Evolutionary conservation across 2,329 filamentous ascomycete genomes (phyloP), one percentile per base, ranked within the genome.

Genomic region (Septoria linicola): DNA sequence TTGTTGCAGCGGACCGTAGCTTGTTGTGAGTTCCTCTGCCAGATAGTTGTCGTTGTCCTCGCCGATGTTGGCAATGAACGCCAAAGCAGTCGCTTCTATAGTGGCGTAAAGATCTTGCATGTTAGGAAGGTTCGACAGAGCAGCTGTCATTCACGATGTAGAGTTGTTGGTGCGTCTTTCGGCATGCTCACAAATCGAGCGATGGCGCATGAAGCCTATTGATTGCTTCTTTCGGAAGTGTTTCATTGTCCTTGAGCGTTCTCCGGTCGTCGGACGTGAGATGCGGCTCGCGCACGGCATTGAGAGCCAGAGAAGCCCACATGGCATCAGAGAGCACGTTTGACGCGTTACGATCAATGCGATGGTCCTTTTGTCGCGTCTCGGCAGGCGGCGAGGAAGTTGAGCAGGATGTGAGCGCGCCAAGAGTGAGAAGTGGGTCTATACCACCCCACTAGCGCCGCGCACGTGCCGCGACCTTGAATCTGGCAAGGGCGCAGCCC

Each of bases 31-130:
- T 8, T 32, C 35, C 10, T 25, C 23, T 10, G 44, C 44, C 16
- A 48, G 27, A 13, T 40, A 48, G 10, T 21, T 17, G 3, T 48
- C 27, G 44, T 39, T 35, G 19, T 41, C 35, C 8, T 32, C 16
- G 3, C 44, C 44, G 13, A 48, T 17, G n/a, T 35, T 40, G 4
- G 44, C 35, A 5, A 48, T 27, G 44, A 48, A 48, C 6, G 23
- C 44, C 4, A 41, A 13, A 25, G 44, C 44, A 3, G 44, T 48
- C 36, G 40, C 25, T 48, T 48, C 44, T 17, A 48, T 48, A 7
- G 25, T 32, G 13, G 44, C 30, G 36, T 48, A 48, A 14, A 41
- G 35, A 17, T 48, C 36, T 41, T 48, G 44, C 44, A 48, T 48
- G 2, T 39, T n/a, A 4, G 36, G 16, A 17, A 21, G 6, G 36